Evolutionary conservation across 441 rosid species (phyloP), one percentile per base, ranked within the genome.

Genomic region (Eutrema salsugineum): DNA sequence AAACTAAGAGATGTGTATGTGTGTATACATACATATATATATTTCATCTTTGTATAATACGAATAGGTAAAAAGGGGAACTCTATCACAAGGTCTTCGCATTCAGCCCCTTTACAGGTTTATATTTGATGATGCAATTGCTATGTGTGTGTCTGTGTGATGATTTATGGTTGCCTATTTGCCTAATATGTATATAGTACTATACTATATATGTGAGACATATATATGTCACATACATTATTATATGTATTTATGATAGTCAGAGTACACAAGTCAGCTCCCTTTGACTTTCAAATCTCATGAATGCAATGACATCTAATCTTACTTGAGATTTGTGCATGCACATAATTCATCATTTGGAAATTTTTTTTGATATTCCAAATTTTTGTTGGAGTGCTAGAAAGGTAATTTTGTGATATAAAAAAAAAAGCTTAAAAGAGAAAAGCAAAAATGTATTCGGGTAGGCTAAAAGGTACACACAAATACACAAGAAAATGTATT

Each of bases 251-350:
- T 62, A 61, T 62, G 59, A 75, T 17, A 5, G n/a, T 53, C 57
- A 68, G 42, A 36, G 39, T 28, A 36, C 43, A 75, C 33, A 68
- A 75, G 78, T 68, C 78, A 75, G 74, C 79, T 32, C 75, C 70
- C 49, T 67, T 75, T 75, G 78, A 75, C 78, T 67, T 75, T 67
- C 63, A 15, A 9, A 46, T 69, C 70, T 63, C 75, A 39, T 68
- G 75, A 75, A 69, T 69, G 78, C 59, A 58, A 61, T 61, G 50
- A 5, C 63, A 60, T 68, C 58, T 53, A 30, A 68, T 75, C 70
- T 32, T 54, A 68, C 74, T 75, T 15, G 75, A 62, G 51, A 75
- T 54, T 54, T 63, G 75, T 68, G 75, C 79, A 75, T 54, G 20
- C 58, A 60, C 69, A 36, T 36, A 53, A 33, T 16, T 53, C 28